Conservation (phyloP, 2,329 filamentous ascomycete genomes). For the Paraphoma chrysanthemicola region DNA sequence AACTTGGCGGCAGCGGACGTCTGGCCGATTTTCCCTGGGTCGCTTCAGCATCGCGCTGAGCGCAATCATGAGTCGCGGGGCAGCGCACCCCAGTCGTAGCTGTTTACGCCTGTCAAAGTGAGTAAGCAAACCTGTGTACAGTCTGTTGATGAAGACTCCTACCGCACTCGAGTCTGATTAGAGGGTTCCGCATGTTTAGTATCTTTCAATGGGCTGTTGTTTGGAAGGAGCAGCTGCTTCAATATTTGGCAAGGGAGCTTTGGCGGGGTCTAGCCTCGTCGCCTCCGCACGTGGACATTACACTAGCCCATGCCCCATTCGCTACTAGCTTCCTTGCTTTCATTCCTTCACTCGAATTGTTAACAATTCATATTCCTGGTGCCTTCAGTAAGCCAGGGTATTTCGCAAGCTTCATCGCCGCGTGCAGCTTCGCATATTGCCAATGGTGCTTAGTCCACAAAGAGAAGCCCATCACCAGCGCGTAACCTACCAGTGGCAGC, state of each 20-base stretch:
- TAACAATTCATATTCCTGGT: no score
- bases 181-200: constrained; percentile 64
- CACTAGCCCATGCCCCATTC: background rate
- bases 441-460: no score
- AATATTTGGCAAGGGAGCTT: background rate
- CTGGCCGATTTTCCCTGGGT: constrained; percentile 79
- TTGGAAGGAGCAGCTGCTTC: constrained; percentile 2
- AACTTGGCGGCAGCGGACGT: constrained; percentile 89
- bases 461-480: no score
- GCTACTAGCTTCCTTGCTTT: background rate
- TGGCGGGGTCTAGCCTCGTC: background rate
- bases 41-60: constrained; percentile 34
- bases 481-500: no score
- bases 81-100: constrained; percentile 88
- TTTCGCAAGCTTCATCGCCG: no score
- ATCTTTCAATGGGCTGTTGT: constrained; percentile 1
- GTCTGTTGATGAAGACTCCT: constrained; percentile 21
- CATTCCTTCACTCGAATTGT: no score
- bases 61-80: constrained; percentile 28
- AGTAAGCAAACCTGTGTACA: constrained; percentile 19
- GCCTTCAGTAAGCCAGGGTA: no score
- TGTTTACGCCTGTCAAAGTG: constrained; percentile 80
- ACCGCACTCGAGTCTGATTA: constrained; percentile 84
- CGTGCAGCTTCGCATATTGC: no score
- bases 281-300: background rate